Evolutionary conservation across 768 basidiomycete genomes (phyloP).

Genomic region (Psilocybe azurescens): DNA sequence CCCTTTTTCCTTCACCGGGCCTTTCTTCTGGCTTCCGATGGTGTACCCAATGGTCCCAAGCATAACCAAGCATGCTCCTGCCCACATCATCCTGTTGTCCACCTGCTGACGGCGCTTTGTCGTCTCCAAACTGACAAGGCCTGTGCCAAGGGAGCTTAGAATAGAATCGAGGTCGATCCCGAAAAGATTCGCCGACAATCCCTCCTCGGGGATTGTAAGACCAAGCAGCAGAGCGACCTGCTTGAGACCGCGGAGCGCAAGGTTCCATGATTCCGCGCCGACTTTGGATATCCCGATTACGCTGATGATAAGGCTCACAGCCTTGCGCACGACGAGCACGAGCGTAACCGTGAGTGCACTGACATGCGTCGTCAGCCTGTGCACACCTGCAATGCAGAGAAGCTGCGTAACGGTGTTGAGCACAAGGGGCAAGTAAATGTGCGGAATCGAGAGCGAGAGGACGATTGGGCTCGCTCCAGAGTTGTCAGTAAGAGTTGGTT

Average conservation of each 20-base stretch:
- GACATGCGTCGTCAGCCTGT: slow-evolving; percentile 81
- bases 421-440: slow-evolving; percentile 63
- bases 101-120: slow-evolving; percentile 33
- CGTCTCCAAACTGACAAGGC: slow-evolving; percentile 20
- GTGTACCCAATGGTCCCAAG: slow-evolving; percentile 77
- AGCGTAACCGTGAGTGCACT: slow-evolving; percentile 80
- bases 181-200: slow-evolving; percentile 1
- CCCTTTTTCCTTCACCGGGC: slow-evolving; percentile 21
- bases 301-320: slow-evolving; percentile 76
- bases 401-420: slow-evolving; percentile 86
- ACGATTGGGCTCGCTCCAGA: slow-evolving; percentile 20
- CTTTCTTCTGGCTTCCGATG: slow-evolving; percentile 35
- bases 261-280: slow-evolving; percentile 6
- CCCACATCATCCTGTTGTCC: slow-evolving; percentile 62
- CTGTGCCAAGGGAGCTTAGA: slow-evolving; percentile 18
- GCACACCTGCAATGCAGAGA: slow-evolving; percentile 85
- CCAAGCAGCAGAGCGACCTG: slow-evolving; percentile 1
- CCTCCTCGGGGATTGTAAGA: slow-evolving; percentile 1
- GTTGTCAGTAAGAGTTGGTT: slow-evolving; percentile 1
- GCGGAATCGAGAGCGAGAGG: slow-evolving; percentile 53
- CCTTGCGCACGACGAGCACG: slow-evolving; percentile 82
- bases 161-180: slow-evolving; percentile 20
- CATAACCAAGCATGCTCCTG: slow-evolving; percentile 70
- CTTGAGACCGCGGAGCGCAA: not conserved
- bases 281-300: slow-evolving; percentile 49